Base-by-base conservation (phyloP, 1,284 basidiomycete genomes). In the Clitocybe nebularis region DNA sequence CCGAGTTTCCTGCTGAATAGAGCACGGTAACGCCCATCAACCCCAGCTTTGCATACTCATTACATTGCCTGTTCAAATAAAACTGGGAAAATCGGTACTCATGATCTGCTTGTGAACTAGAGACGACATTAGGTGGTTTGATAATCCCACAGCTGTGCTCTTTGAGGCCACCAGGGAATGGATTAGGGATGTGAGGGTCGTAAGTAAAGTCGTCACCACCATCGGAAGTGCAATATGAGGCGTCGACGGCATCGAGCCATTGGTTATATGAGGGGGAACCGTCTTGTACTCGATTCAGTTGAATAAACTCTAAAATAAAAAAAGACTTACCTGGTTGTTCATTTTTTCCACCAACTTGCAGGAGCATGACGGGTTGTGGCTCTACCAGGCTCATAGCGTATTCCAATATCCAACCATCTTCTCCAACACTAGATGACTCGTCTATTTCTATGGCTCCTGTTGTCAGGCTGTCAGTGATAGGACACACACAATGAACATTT, bases 151-250 rank as follows among this genome's bases (percentile, higher is more conserved):
- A 81, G 24, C 61, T 61, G 43, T 69, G 68, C 7, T 49, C 47
- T 11, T 51, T 50, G 30, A 51, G 75, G 17, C 75, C 74, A 7
- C 68, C 71, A 1, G 66, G 58, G n/a, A 47, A 25, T 0, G 54
- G 47, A 49, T 77, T 70, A 1, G 80, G 81, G 41, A 79, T 79
- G 19, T 52, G 49, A 7, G 57, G 52, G 37, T 61, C 59, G 29
- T 52, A 49, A 23, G 36, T 59, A 4, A 69, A 65, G 51, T 78
- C 73, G 30, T 83, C 76, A 2, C 79, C 77, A 4, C 78, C 78
- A 28, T 74, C 64, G 28, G 70, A 79, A 0, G 67, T 70, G 50
- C 81, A 83, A 57, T 71, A 84, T 1, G 66, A 61, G 10, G 51
- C 62, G 47, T 75, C 73, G 4, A 75, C 56, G 9, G 68, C 72